phyloP scores from a whole-genome alignment of 441 rosid species.

The Bruguiera hainesii region DNA sequence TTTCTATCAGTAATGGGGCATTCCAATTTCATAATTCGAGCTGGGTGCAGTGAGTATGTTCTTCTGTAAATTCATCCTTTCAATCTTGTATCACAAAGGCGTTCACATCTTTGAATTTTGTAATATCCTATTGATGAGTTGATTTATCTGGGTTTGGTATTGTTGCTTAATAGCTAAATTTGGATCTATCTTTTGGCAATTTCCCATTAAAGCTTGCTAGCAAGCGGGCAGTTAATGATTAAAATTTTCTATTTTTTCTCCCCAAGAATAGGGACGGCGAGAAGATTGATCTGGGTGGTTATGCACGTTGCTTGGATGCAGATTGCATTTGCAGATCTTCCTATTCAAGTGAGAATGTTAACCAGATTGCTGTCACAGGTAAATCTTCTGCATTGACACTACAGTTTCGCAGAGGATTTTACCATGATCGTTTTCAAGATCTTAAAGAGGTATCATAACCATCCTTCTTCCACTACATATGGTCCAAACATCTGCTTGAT shows the following conservation, averaged over 20 bases:
- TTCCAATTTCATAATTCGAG: too few species aligned
- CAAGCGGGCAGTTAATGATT: background rate
- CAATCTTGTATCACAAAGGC: background rate
- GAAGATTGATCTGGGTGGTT: conserved; percentile 39
- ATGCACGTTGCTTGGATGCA: conserved; percentile 49
- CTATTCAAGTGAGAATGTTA: conserved; percentile 29
- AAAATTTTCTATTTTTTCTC: conserved; percentile 3
- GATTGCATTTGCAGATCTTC: conserved; percentile 58
- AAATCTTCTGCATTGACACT: conserved; percentile 42
- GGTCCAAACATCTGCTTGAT: background rate
- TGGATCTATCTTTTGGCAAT: too few species aligned
- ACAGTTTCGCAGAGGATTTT: conserved; percentile 63
- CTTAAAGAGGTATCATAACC: conserved; percentile 41
- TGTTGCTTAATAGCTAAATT: background rate
- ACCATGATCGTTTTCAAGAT: conserved; percentile 65
- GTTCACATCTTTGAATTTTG: background rate
- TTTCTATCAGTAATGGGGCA: too few species aligned
- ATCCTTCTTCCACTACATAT: background rate
- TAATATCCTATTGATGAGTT: background rate
- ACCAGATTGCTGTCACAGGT: conserved; percentile 8
- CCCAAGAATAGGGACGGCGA: conserved; percentile 61
- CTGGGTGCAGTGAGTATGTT: too few species aligned
- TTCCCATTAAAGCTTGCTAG: too few species aligned
- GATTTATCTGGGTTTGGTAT: background rate
- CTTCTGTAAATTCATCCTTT: too few species aligned